Evolutionary conservation across 768 basidiomycete genomes (phyloP).

Genomic region (Kwoniella sp.): DNA sequence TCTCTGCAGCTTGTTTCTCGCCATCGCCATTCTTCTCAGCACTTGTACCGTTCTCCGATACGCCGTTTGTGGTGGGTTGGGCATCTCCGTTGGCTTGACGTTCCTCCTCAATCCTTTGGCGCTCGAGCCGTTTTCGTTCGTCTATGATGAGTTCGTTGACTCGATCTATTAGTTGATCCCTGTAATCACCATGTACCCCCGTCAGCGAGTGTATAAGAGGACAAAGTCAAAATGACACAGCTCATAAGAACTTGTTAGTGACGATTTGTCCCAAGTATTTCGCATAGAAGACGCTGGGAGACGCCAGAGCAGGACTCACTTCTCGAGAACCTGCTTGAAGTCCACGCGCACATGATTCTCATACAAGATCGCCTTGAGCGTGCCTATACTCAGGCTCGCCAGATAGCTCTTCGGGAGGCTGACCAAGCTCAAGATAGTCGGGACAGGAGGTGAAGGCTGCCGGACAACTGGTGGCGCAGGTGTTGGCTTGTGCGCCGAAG

Average conservation of each 20-base stretch:
- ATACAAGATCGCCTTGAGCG: slow-evolving; percentile 77
- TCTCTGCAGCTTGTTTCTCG: not conserved
- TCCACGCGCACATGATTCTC: slow-evolving; percentile 69
- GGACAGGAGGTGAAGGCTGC: slow-evolving; percentile 60
- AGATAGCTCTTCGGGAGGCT: slow-evolving; percentile 65
- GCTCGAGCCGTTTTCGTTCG: slow-evolving; percentile 52
- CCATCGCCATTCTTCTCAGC: slow-evolving; percentile 14
- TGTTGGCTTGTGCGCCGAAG: slow-evolving; percentile 53
- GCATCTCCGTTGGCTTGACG: slow-evolving; percentile 29
- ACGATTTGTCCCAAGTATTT: too few species aligned
- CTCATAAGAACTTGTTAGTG: too few species aligned
- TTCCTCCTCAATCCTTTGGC: slow-evolving; percentile 48
- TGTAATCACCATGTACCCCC: not conserved
- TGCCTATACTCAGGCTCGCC: slow-evolving; percentile 66
- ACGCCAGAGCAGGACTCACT: slow-evolving; percentile 59
- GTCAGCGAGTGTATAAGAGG: not conserved
- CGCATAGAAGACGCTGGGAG: too few species aligned
- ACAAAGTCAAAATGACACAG: too few species aligned
- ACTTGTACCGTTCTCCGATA: not conserved
- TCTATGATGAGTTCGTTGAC: slow-evolving; percentile 50
- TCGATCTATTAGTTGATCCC: slow-evolving; percentile 47
- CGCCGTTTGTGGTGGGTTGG: slow-evolving; percentile 4
- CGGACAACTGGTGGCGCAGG: slow-evolving; percentile 51
- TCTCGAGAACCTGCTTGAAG: slow-evolving; percentile 73
- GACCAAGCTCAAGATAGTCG: slow-evolving; percentile 71